These are phyloP conservation scores for Solanum verrucosum DNA, from an alignment of 257 asterid genomes.

Conservation along the genomic window DNA sequence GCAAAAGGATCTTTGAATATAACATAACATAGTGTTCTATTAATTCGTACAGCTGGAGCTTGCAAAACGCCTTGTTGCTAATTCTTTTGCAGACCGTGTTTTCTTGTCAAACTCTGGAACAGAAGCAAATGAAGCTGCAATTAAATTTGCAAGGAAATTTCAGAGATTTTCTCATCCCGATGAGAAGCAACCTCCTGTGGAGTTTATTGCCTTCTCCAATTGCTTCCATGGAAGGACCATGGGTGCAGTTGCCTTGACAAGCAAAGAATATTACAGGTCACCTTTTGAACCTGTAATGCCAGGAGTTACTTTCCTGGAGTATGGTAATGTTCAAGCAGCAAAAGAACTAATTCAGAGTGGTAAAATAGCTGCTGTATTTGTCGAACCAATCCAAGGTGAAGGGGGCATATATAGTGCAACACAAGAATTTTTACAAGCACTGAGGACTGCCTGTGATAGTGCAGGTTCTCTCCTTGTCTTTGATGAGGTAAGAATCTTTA, in stretches of 20 bases:
- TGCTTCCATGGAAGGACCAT: conserved; percentile 91
- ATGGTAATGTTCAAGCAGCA: conserved; percentile 64
- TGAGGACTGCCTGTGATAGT: conserved; percentile 69
- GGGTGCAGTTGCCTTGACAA: conserved; percentile 91
- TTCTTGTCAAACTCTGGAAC: conserved; percentile 95
- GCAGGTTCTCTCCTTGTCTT: conserved; percentile 74
- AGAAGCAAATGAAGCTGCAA: conserved; percentile 97
- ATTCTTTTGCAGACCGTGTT: conserved; percentile 92
- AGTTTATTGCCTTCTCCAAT: conserved; percentile 74
- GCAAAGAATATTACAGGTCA: conserved; percentile 69
- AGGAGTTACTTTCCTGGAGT: conserved; percentile 74
- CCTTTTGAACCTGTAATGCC: conserved; percentile 98
- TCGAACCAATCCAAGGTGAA: conserved; percentile 95
- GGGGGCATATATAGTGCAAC: conserved; percentile 91
- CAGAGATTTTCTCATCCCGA: conserved; percentile 49
- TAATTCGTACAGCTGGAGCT: conserved; percentile 60
- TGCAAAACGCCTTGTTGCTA: conserved; percentile 61
- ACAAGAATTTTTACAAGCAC: conserved; percentile 54
- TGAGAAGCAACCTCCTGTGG: conserved; percentile 44
- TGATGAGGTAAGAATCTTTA: conserved; percentile 61
- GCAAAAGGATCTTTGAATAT: not conserved
- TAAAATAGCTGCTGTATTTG: conserved; percentile 86
- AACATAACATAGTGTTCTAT: not conserved
- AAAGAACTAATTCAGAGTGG: conserved; percentile 52
- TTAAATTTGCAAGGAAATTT: conserved; percentile 81